These are phyloP conservation scores for Graphilbum fragrans DNA, from an alignment of 2,329 filamentous ascomycete genomes.

Conservation along the genomic window DNA sequence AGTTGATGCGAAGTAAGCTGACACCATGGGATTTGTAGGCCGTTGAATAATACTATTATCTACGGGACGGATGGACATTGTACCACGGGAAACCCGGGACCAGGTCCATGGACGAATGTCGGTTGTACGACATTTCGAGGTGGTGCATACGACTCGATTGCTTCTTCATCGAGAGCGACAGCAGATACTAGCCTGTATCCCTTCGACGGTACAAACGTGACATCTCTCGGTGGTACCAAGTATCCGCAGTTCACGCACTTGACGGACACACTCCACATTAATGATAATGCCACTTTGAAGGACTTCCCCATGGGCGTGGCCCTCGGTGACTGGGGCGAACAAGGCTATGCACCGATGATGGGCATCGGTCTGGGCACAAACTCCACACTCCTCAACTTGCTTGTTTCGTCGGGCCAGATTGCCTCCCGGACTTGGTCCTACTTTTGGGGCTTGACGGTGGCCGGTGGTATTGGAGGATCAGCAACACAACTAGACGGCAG, in stretches of 20 bases:
- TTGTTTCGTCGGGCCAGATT: conserved; percentile 15
- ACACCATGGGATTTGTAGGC: too few relatives aligned
- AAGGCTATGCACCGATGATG: conserved; percentile 13
- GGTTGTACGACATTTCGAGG: conserved; percentile 9
- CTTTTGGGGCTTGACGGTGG: conserved; percentile 17
- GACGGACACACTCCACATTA: conserved; percentile 5
- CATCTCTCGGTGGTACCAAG: neutral
- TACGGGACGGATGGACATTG: conserved; percentile 1
- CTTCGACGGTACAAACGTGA: neutral
- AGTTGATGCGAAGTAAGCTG: too few relatives aligned
- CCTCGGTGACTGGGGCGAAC: conserved; percentile 12
- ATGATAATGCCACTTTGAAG: conserved; percentile 8
- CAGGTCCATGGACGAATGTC: neutral
- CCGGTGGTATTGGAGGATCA: conserved; percentile 3
- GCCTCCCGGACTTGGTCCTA: conserved; percentile 17
- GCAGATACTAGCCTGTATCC: neutral
- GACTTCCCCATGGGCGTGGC: conserved; percentile 12
- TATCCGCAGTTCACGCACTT: neutral
- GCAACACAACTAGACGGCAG: conserved; percentile 12
- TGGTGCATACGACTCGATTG: conserved; percentile 4
- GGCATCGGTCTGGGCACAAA: conserved; percentile 17
- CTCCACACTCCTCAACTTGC: conserved; percentile 17
- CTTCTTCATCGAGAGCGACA: neutral
- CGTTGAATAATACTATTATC: conserved; percentile 10
- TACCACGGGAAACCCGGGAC: neutral